These are phyloP conservation scores for Pichia deserticola DNA, from an alignment of 805 yeast genomes.

Conservation along the genomic window DNA sequence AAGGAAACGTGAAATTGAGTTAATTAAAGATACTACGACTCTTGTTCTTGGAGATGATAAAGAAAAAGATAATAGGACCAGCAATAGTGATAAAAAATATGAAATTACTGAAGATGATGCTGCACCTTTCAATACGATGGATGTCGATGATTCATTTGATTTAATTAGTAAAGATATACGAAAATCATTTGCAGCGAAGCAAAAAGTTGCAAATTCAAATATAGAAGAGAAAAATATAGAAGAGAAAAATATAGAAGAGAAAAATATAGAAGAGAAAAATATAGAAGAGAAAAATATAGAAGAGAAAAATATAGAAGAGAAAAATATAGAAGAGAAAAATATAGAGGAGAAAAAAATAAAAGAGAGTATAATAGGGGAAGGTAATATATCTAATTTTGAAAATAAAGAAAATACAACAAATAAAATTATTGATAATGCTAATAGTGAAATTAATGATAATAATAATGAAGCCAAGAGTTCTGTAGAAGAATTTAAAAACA, in stretches of 20 bases:
- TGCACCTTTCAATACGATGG: neutral
- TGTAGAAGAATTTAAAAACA: no score
- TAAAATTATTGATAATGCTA: no score
- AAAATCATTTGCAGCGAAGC: conserved; percentile 24
- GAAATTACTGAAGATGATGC: neutral
- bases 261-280: no score
- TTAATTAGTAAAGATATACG: conserved; percentile 25
- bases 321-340: neutral
- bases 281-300: neutral
- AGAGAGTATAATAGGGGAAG: neutral
- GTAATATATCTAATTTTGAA: neutral
- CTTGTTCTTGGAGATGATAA: conserved; percentile 7
- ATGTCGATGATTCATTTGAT: conserved; percentile 22
- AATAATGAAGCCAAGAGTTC: no score
- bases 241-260: neutral
- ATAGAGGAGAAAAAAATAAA: neutral
- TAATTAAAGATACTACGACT: conserved; percentile 13
- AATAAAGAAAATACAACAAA: no score
- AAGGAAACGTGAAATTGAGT: conserved; percentile 15
- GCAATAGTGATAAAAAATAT: no score
- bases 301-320: neutral
- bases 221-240: neutral
- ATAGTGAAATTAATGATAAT: no score
- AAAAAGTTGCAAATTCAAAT: neutral
- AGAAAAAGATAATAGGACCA: neutral